Conservation (phyloP, 805 yeast species). For the Kodamaea kakaduensis region DNA sequence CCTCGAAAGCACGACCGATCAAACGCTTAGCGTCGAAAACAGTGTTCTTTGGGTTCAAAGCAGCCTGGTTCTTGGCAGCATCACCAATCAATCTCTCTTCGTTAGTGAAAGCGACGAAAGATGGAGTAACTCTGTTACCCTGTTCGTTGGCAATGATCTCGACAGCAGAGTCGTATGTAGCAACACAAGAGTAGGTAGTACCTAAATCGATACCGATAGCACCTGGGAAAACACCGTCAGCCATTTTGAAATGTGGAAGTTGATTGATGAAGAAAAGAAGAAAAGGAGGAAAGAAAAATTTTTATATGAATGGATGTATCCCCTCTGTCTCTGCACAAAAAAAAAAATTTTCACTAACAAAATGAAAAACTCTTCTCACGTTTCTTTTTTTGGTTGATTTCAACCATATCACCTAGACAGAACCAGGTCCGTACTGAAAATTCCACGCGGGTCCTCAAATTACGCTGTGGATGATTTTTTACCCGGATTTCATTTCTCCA, state of each 20-base stretch:
- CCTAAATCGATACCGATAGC: conserved; percentile 53
- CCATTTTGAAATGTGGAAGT: conserved; percentile 47
- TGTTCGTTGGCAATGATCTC: conserved; percentile 50
- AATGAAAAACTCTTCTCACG: conserved; percentile 2
- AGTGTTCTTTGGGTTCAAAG: conserved; percentile 48
- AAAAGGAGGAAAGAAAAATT: conserved; percentile 10
- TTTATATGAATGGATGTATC: conserved; percentile 6
- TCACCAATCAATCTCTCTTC: conserved; percentile 51
- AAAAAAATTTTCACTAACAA: conserved; percentile 16
- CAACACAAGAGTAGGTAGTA: conserved; percentile 50
- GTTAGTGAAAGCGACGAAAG: conserved; percentile 46
- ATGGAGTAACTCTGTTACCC: conserved; percentile 51
- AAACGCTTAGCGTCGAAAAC: conserved; percentile 50
- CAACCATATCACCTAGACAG: no score
- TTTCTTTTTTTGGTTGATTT: conserved; percentile 6
- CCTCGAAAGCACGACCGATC: conserved; percentile 59
- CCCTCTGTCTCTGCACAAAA: conserved; percentile 4
- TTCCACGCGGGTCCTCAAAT: no score
- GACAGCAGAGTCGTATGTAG: conserved; percentile 47
- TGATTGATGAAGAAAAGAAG: conserved; percentile 9
- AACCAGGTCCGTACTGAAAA: no score
- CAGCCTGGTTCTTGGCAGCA: conserved; percentile 50
- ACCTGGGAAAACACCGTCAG: conserved; percentile 99
- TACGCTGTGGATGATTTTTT: no score
- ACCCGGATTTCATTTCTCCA: no score